These are phyloP conservation scores for Xylariaceae sp. DNA, from an alignment of 2,329 filamentous ascomycete species.

Conservation along the genomic window DNA sequence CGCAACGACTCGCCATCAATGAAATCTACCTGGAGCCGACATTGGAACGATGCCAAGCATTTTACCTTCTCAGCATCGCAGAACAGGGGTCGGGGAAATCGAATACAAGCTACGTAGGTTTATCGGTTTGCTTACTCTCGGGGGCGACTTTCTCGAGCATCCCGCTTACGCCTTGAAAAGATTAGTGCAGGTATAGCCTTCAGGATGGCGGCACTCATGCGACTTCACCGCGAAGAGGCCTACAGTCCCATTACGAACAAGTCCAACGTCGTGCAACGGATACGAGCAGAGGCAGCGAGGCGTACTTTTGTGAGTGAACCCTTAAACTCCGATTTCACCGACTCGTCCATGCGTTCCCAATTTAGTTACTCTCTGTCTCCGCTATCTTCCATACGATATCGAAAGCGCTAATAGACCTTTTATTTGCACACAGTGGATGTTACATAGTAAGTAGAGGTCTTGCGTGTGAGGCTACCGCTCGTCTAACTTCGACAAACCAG, in stretches of 20 bases:
- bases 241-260: constrained; percentile 39
- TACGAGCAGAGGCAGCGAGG: constrained; percentile 50
- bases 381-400: not conserved
- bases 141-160: not conserved
- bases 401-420: constrained; percentile 3
- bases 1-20: constrained; percentile 41
- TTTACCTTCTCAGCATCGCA: constrained; percentile 53
- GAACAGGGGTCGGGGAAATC: constrained; percentile 52
- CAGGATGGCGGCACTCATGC: constrained; percentile 50
- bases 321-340: too few relatives aligned
- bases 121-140: not conserved
- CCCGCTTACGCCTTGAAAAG: constrained; percentile 30
- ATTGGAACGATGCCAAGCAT: constrained; percentile 52
- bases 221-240: constrained; percentile 51
- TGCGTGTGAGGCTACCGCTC: not conserved
- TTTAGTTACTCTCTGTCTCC: not conserved
- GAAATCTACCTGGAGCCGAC: constrained; percentile 50
- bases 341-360: not conserved
- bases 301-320: constrained; percentile 45
- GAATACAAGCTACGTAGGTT: constrained; percentile 49
- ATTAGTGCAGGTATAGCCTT: constrained; percentile 53
- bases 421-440: constrained; percentile 46
- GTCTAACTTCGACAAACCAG: constrained; percentile 21
- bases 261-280: constrained; percentile 40
- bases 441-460: constrained; percentile 39